Evolutionary conservation across 106 monocot genomes (phyloP).

Genomic region (Dendrobium officinale): DNA sequence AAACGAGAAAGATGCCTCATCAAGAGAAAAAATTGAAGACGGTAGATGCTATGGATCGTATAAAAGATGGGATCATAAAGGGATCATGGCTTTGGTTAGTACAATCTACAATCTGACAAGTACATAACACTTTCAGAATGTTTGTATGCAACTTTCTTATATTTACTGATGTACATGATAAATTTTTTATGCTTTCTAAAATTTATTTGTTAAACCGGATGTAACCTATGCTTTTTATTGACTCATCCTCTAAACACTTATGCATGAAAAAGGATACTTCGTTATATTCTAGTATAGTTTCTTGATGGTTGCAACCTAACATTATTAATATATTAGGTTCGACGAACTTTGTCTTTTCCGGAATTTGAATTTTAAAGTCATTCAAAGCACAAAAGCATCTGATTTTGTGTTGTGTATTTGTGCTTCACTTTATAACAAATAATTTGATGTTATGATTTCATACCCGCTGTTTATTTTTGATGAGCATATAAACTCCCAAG

Average conservation of each 20-base stretch:
- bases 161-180: background rate
- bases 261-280: background rate
- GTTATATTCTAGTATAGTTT: background rate
- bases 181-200: background rate
- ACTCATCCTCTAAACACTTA: background rate
- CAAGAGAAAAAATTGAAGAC: slow-evolving; percentile 54
- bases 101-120: background rate
- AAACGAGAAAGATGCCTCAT: slow-evolving; percentile 13
- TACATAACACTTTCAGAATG: background rate
- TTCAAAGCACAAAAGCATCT: too few relatives aligned
- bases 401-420: too few relatives aligned
- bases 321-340: background rate
- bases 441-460: too few relatives aligned
- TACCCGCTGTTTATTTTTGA: too few relatives aligned
- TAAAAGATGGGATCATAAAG: slow-evolving; percentile 65
- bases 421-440: too few relatives aligned
- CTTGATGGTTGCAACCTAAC: background rate
- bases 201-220: background rate
- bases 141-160: background rate
- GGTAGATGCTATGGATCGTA: slow-evolving; percentile 27
- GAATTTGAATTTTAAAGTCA: too few relatives aligned
- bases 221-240: background rate
- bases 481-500: too few relatives aligned
- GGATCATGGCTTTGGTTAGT: slow-evolving; percentile 71
- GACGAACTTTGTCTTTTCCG: background rate